Conservation (phyloP, 2,329 filamentous ascomycete species). For the Albifimbria verrucaria region DNA sequence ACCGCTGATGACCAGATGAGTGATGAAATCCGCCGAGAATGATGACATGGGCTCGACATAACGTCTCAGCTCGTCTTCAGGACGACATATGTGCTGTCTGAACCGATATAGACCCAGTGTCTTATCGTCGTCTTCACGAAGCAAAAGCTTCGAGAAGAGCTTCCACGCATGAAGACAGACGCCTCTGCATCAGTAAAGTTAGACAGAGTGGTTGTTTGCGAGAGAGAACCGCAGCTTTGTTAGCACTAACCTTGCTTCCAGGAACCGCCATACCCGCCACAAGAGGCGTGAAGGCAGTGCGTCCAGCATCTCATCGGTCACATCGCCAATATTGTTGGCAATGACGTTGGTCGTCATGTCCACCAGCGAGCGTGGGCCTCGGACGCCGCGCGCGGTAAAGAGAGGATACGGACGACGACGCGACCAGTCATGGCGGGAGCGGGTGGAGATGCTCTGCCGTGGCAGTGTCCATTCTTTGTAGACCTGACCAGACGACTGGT, state of each 20-base stretch:
- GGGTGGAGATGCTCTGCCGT: constrained; percentile 17
- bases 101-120: constrained; percentile 35
- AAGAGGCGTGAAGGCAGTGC: constrained; percentile 29
- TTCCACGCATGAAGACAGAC: constrained; percentile 38
- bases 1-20: constrained; percentile 37
- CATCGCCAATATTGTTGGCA: constrained; percentile 31
- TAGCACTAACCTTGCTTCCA: constrained; percentile 33
- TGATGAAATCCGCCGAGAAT: constrained; percentile 33
- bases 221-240: neutral
- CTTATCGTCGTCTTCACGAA: constrained; percentile 28
- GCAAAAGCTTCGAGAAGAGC: constrained; percentile 31
- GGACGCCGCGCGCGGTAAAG: constrained; percentile 20
- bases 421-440: constrained; percentile 31
- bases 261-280: constrained; percentile 36
- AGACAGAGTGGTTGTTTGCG: neutral
- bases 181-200: constrained; percentile 20
- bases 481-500: constrained; percentile 29
- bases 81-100: constrained; percentile 35
- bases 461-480: constrained; percentile 34
- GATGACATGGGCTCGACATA: constrained; percentile 37
- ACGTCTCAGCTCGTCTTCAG: constrained; percentile 26
- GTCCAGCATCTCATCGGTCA: constrained; percentile 30
- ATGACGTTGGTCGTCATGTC: constrained; percentile 36
- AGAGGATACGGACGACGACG: constrained; percentile 23
- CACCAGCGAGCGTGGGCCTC: constrained; percentile 33